These are phyloP conservation scores for Trichophyton verrucosum DNA, from an alignment of 2,329 filamentous ascomycete genomes.

Conservation along the genomic window DNA sequence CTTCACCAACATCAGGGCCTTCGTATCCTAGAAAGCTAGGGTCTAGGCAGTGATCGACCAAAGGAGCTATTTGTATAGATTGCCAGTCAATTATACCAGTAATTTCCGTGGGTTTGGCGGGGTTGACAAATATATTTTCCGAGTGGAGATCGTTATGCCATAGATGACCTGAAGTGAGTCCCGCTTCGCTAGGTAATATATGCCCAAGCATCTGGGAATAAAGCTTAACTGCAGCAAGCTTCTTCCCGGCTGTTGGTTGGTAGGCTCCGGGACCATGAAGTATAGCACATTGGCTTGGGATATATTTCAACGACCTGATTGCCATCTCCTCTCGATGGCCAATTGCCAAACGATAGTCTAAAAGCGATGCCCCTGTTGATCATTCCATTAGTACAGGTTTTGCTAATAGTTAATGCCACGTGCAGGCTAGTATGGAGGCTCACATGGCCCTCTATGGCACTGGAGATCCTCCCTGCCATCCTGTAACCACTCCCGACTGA, in stretches of 20 bases:
- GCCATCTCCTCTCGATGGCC: conserved; percentile 23
- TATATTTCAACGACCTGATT: conserved; percentile 13
- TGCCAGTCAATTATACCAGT: conserved; percentile 20
- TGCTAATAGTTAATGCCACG: neutral
- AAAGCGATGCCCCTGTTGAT: conserved; percentile 19
- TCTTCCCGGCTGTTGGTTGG: conserved; percentile 16
- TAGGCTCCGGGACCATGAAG: conserved; percentile 30
- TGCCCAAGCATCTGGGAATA: conserved; percentile 8
- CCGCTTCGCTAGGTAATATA: conserved; percentile 5
- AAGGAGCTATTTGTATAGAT: conserved; percentile 14
- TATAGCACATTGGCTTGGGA: conserved; percentile 16
- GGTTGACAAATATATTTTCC: conserved; percentile 30
- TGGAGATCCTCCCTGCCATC: conserved; percentile 20
- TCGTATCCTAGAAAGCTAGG: conserved; percentile 17
- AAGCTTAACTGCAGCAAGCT: conserved; percentile 13
- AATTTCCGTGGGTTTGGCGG: conserved; percentile 8
- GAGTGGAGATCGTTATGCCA: conserved; percentile 33
- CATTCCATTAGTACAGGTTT: conserved; percentile 4
- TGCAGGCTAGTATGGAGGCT: conserved; percentile 11
- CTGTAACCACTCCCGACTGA: conserved; percentile 23
- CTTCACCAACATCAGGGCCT: conserved; percentile 19
- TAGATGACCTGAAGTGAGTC: conserved; percentile 18
- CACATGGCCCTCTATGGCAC: conserved; percentile 29
- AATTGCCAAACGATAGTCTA: conserved; percentile 24
- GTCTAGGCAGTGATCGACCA: conserved; percentile 14